Conservation (phyloP, 257 asterid species). For the Penstemon barbatus region DNA sequence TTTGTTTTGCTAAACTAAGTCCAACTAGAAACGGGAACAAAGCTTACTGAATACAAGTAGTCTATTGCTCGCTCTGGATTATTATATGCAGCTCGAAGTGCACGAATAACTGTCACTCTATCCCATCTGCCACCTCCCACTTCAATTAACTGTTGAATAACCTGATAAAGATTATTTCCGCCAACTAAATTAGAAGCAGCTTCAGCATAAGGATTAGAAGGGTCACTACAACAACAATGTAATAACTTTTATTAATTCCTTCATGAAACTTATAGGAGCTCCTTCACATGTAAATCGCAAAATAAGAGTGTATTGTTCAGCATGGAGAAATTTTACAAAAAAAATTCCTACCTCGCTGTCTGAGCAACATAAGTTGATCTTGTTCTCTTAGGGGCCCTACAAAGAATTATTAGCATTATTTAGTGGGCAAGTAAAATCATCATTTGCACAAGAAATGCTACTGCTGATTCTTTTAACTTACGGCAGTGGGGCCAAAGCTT, state of each 20-base stretch:
- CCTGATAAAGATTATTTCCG: conserved; percentile 15
- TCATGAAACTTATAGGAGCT: conserved; percentile 14
- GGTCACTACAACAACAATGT: conserved; percentile 42
- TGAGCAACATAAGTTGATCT: conserved; percentile 48
- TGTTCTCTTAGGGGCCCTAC: conserved; percentile 47
- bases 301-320: neutral
- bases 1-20: neutral
- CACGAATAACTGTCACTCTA: conserved; percentile 24
- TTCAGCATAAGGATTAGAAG: conserved; percentile 33
- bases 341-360: conserved; percentile 40
- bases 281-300: conserved; percentile 2
- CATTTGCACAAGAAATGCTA: conserved; percentile 11
- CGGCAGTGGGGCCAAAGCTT: conserved; percentile 47
- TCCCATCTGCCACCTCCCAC: conserved; percentile 34
- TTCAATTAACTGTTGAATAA: conserved; percentile 19
- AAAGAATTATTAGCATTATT: conserved; percentile 28
- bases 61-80: conserved; percentile 54
- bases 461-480: conserved; percentile 39
- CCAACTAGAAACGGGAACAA: conserved; percentile 16
- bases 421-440: conserved; percentile 7
- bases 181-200: conserved; percentile 20
- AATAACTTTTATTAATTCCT: conserved; percentile 22
- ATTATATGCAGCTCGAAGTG: conserved; percentile 29
- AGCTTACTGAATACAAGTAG: conserved; percentile 64
- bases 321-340: neutral